Base-by-base conservation (phyloP, 2,329 filamentous ascomycete species). In the Ophiostoma montium region DNA sequence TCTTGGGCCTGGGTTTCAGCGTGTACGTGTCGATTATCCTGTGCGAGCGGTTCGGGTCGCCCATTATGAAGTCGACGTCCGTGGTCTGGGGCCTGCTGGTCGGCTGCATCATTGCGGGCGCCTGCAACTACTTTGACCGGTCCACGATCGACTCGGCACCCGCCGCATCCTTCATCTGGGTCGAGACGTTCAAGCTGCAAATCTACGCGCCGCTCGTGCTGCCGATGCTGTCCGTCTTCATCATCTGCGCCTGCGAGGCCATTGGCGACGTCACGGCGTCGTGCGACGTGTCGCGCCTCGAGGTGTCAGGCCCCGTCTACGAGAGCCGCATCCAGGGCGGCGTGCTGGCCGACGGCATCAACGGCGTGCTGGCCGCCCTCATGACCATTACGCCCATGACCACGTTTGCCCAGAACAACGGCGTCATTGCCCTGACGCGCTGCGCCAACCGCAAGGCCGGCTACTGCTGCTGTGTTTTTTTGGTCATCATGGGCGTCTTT, bases 401-500 rank as follows among this genome's bases (percentile, higher is more conserved):
- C 1, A 83, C 80, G 1, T 89, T 89, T 57, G 85, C 85, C 0
- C 84, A 89, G 62, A 90, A 90, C 67, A 89, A 90, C 61, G 85
- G 85, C 33, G 84, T 90, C 47, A 89, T 92, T 53, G 82, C 85
- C 0, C 70, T 92, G 41, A 92, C 86, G 0, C 75, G 84, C 15
- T 90, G 85, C 61, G 86, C 86, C 1, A 90, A 87, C 62, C 77
- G 86, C 48, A 83, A 80, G 43, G 86, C 85, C 5, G 86, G 86
- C 5, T 88, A 87, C 61, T 83, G 80, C 45, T 84, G 80, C 60
- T 87, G 75, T 61, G 71, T 84, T 58, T 88, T 88, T 69, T 73
- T 92, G 11, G 65, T 92, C 53, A 63, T 92, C 56, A 87, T 88
- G 78, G 86, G 86, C 15, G 68, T 92, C 53, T 87, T 90, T 57